Base-by-base conservation (phyloP, 177 flowering plant species). In the Vitis hybrid region DNA sequence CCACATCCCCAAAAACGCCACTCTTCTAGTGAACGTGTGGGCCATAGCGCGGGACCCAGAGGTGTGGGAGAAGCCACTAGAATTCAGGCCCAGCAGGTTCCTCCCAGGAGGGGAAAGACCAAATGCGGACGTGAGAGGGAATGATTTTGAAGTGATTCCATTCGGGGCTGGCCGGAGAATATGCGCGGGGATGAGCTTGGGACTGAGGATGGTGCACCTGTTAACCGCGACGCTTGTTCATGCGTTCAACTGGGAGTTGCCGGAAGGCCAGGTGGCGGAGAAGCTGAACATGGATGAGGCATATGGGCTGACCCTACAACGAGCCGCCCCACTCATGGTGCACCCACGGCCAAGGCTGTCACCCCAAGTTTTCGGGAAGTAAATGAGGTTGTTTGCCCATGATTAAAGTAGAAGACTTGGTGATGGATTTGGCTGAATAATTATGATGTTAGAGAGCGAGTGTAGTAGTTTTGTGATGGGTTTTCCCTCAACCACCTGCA, bases 101-200 rank as follows among this genome's bases (percentile, higher is more conserved):
- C 51, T 92, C 2, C 83, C 86, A 1, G 91, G 92, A 3, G 85
- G 94, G 0, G 87, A 86, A 6, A 81, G 76, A 65, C 77, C 86
- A 45, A 62, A 80, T 18, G 85, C 81, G 1, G 97, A 92, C 59
- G 81, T 94, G 3, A 80, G 68, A 12, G 97, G 98, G 2, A 89
- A 77, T 65, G 95, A 92, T 64, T 92, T 89, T 45, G 95, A 89
- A 71, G 76, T 88, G 15, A 90, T 92, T 33, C 97, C 97, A 0
- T 92, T 94, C 58, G 98, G 98, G 0, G 92, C 97, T 0, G 98
- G 98, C 6, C 85, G 98, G 1, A 84, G 98, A 65, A 89, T 91
- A 4, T 94, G 98, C 53, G 91, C 89, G 0, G 97, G 98, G 3
- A 76, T 92, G 87, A 89, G 83, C 66, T 57, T 90, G 58, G 98